Conservation (phyloP, 179 eudicot genomes). For the Kewa caespitosa region DNA sequence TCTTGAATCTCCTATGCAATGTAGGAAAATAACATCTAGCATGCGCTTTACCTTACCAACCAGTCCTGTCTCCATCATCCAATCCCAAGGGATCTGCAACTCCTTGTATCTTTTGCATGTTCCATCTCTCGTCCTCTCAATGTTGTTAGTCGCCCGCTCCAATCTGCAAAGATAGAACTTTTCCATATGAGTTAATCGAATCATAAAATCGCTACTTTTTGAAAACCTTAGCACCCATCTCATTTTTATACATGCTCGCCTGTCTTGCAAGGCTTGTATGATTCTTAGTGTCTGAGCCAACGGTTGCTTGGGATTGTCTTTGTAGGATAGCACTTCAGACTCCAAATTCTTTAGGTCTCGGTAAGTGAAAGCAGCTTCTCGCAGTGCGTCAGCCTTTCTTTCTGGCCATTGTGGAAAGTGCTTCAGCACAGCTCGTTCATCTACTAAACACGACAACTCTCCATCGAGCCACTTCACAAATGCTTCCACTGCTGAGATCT, state of each 20-base stretch:
- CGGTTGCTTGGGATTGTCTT: constrained; percentile 45
- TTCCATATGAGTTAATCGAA: constrained; percentile 3
- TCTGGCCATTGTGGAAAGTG: constrained; percentile 91
- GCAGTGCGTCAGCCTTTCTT: constrained; percentile 66
- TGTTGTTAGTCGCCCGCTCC: constrained; percentile 46
- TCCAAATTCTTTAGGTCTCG: constrained; percentile 52
- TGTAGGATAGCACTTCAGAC: constrained; percentile 44
- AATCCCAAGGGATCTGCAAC: constrained; percentile 63
- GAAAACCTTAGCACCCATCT: neutral
- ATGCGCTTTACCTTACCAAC: constrained; percentile 55
- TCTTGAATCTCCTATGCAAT: neutral
- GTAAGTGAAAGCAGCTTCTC: constrained; percentile 69
- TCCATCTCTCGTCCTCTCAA: constrained; percentile 63
- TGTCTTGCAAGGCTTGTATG: constrained; percentile 69
- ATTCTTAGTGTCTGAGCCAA: constrained; percentile 40
- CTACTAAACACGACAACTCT: constrained; percentile 71
- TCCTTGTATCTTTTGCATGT: constrained; percentile 58
- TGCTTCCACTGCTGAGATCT: constrained; percentile 61
- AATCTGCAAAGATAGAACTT: constrained; percentile 39
- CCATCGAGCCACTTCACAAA: constrained; percentile 81
- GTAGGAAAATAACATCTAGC: neutral
- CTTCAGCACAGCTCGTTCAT: constrained; percentile 84
- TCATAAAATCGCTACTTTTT: neutral
- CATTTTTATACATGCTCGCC: constrained; percentile 48
- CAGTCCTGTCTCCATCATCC: constrained; percentile 64